These are phyloP conservation scores for Ophiostoma pallidulum DNA, from an alignment of 2,329 filamentous ascomycete species.

Conservation along the genomic window DNA sequence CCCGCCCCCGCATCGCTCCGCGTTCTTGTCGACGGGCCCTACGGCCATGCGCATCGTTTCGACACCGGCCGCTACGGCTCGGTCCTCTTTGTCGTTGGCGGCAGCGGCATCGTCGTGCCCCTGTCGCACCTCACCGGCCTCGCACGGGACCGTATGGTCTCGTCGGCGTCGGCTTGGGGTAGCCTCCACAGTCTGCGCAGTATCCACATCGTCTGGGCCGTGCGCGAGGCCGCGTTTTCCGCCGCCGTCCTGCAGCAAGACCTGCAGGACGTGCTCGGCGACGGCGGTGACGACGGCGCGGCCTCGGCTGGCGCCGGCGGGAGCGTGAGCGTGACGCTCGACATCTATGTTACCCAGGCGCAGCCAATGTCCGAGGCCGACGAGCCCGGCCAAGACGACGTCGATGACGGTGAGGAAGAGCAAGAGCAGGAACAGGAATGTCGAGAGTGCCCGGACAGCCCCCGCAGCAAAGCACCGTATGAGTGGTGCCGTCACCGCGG, in stretches of 20 bases:
- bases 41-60: conserved; percentile 11
- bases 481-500: too few species aligned
- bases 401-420: background rate
- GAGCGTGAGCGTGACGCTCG: conserved; percentile 4
- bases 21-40: conserved; percentile 17
- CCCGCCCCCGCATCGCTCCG: background rate
- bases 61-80: conserved; percentile 9
- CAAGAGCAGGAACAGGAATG: too few species aligned
- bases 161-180: too few species aligned
- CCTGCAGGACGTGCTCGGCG: conserved; percentile 1
- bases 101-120: conserved; percentile 17
- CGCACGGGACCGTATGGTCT: conserved; percentile 3
- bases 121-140: conserved; percentile 15
- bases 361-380: background rate
- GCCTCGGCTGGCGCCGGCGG: too few species aligned
- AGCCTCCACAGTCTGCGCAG: too few species aligned
- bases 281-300: background rate
- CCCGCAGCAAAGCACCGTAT: background rate
- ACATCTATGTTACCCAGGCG: conserved; percentile 13
- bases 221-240: conserved; percentile 14
- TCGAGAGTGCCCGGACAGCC: too few species aligned
- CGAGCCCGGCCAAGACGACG: background rate
- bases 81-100: conserved; percentile 16
- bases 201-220: conserved; percentile 17
- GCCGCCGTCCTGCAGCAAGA: conserved; percentile 10